Conservation (phyloP, 495 filamentous ascomycete species). For the Penicillium malachiteum region DNA sequence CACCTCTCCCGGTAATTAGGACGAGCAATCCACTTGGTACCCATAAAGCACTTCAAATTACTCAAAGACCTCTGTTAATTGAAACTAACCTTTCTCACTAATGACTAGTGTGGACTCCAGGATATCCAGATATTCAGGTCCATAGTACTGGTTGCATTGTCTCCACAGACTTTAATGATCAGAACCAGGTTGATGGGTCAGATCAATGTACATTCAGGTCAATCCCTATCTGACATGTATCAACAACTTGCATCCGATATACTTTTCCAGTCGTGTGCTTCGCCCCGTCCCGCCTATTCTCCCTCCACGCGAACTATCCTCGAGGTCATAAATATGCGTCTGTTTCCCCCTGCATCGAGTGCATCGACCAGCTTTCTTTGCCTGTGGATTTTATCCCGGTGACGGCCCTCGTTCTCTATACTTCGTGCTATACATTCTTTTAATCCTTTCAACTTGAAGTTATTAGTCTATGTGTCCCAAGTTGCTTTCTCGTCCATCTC, state of each 20-base stretch:
- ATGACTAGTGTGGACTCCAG: no score
- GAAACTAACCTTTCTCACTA: no score
- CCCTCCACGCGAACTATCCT: conserved; percentile 12
- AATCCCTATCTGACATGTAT: conserved; percentile 14
- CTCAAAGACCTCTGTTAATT: no score
- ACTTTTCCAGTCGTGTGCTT: conserved; percentile 21
- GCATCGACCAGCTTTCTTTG: conserved; percentile 1
- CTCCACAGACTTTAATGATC: conserved; percentile 19
- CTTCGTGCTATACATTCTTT: neutral
- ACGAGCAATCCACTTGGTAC: no score
- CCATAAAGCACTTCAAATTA: no score
- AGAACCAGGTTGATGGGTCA: conserved; percentile 25
- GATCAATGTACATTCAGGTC: conserved; percentile 9
- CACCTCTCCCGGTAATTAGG: no score
- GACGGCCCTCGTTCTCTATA: neutral
- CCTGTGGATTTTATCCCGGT: neutral
- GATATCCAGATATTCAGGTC: no score
- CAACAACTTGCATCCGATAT: conserved; percentile 8
- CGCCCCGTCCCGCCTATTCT: conserved; percentile 22
- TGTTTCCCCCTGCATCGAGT: conserved; percentile 1
- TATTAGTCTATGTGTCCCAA: neutral
- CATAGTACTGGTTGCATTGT: neutral
- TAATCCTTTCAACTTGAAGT: neutral
- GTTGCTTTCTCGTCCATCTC: conserved; percentile 4
- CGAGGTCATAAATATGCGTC: conserved; percentile 5